Conservation (phyloP, 768 basidiomycete species). For the Russula sp. region DNA sequence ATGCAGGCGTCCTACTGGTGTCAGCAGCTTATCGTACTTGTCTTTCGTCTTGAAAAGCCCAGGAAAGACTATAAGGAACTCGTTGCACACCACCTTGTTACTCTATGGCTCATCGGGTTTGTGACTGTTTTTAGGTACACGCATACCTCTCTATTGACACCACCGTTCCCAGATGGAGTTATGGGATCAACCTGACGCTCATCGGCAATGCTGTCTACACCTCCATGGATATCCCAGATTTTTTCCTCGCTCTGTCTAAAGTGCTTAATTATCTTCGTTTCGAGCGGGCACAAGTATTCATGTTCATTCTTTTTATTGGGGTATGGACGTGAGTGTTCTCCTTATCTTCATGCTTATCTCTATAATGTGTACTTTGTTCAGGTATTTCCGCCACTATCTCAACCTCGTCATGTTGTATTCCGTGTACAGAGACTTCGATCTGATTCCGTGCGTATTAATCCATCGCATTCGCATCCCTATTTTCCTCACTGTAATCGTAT, state of each 20-base stretch:
- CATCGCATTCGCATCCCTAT: neutral
- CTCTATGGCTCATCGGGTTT: constrained; percentile 89
- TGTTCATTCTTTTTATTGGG: constrained; percentile 58
- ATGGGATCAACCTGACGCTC: constrained; percentile 66
- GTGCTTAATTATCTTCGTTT: constrained; percentile 79
- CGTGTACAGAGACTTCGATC: constrained; percentile 69
- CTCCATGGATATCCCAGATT: constrained; percentile 96
- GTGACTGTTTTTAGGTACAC: constrained; percentile 19
- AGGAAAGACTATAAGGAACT: constrained; percentile 87
- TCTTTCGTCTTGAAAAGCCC: constrained; percentile 86
- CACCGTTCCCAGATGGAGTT: constrained; percentile 61
- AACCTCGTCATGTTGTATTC: constrained; percentile 85
- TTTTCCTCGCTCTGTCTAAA: constrained; percentile 84
- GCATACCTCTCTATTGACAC: neutral
- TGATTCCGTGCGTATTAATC: constrained; percentile 57
- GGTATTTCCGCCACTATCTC: constrained; percentile 90
- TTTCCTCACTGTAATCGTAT: neutral
- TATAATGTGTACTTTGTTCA: constrained; percentile 27
- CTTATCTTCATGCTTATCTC: neutral
- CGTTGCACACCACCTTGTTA: constrained; percentile 86
- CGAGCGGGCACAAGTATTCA: constrained; percentile 50
- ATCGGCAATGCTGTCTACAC: constrained; percentile 91
- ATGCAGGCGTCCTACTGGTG: constrained; percentile 92
- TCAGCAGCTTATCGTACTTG: constrained; percentile 83
- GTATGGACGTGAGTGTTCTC: constrained; percentile 71